Base-by-base conservation (phyloP, 352 stramenopile genomes). In the Bremia lactucae region DNA sequence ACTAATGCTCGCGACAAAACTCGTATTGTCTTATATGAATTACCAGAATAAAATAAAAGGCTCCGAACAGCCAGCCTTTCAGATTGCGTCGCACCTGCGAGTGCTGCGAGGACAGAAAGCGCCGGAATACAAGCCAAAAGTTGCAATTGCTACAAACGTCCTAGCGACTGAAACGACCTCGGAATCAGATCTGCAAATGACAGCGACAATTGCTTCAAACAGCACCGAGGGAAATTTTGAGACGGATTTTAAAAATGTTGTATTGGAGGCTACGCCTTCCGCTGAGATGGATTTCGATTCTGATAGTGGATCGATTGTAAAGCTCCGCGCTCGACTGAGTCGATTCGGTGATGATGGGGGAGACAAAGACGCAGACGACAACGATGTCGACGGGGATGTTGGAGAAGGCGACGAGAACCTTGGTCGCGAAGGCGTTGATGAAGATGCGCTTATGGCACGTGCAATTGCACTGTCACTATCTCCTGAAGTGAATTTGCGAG, bases 381-480 rank as follows among this genome's bases (percentile, higher is more conserved):
- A 79, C 4, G 71, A 83, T 0, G 63, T 78, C 26, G 54, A 72
- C 33, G 52, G 70, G 18, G 56, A 56, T 39, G n/a, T n/a, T n/a
- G 60, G 57, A 29, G 60, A 78, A 46, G 71, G 65, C 24, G 61
- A 58, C 14, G 61, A 61, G 5, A 78, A 59, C 25, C 58, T 66
- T 34, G 63, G 65, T 13, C 69, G 69, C 43, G 76, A 87, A 69
- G 76, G 72, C 4, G 73, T 88, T 18, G 80, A 94, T 50, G 81
- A 94, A 68, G 81, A 94, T 41, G 81, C 74, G 9, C 49, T 94
- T n/a, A 94, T 94, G 81, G 81, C 81, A 11, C 67, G 79, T 37
- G 81, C 81, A 22, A 94, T 94, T 29, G 81, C 81, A 4, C 59
- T 94, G n/a, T 94, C 81, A 5, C 54, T 94, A 3, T 94, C 81